Percentiles rank a stretch among this genome's conserved stretches.
Evolutionary conservation across 495 filamentous ascomycete genomes (phyloP).

Genomic region (Penicillium argentinense): DNA sequence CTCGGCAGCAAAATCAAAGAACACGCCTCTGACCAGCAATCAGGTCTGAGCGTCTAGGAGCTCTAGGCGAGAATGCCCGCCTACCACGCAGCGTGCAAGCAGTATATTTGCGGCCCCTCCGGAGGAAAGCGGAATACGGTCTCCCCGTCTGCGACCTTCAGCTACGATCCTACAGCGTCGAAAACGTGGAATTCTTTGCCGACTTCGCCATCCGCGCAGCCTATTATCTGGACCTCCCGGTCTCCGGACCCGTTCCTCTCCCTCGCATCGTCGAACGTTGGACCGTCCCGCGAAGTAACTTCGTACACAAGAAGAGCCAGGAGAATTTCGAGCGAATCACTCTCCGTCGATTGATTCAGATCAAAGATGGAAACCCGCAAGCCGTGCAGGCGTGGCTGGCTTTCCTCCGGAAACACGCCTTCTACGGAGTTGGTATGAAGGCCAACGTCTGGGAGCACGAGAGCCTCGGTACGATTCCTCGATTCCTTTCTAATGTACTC

Average conservation of each 20-base stretch:
- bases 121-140: constrained; percentile 68
- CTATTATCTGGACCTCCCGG: constrained; percentile 88
- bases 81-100: constrained; percentile 78
- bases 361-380: constrained; percentile 89
- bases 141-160: constrained; percentile 88
- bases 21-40: too few species aligned
- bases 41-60: constrained; percentile 41
- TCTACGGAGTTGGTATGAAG: constrained; percentile 97
- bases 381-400: constrained; percentile 87
- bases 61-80: constrained; percentile 45
- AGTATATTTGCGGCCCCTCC: constrained; percentile 80
- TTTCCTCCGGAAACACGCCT: constrained; percentile 84
- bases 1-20: too few species aligned
- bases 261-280: constrained; percentile 84
- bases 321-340: constrained; percentile 97
- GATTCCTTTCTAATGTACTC: neutral
- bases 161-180: constrained; percentile 84
- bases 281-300: constrained; percentile 88
- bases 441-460: constrained; percentile 92
- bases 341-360: constrained; percentile 81
- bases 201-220: constrained; percentile 94
- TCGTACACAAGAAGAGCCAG: constrained; percentile 95
- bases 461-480: constrained; percentile 55
- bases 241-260: constrained; percentile 84
- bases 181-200: constrained; percentile 90